Conservation (phyloP, 768 basidiomycete genomes). For the Podaxis sp. region DNA sequence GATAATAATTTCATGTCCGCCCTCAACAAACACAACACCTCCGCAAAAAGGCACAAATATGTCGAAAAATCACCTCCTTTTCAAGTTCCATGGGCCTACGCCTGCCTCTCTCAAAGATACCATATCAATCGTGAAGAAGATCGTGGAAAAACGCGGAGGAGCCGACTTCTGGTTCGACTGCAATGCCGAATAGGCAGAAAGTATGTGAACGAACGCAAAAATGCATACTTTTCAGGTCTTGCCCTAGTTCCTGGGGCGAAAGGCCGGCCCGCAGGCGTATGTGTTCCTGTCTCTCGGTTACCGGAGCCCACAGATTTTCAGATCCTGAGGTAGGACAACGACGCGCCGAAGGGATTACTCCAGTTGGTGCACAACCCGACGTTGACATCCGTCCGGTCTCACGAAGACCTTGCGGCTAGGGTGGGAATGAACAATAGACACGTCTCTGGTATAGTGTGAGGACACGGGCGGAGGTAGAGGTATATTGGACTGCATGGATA, state of each 20-base stretch:
- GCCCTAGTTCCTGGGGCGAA: constrained; percentile 56
- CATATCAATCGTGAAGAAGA: constrained; percentile 52
- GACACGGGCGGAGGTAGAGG: too few species aligned
- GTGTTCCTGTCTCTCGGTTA: constrained; percentile 66
- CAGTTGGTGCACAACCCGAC: too few species aligned
- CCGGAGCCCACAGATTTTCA: constrained; percentile 36
- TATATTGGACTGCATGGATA: too few species aligned
- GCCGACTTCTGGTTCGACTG: constrained; percentile 66
- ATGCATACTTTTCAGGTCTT: constrained; percentile 56
- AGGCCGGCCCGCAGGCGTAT: constrained; percentile 78
- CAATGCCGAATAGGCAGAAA: constrained; percentile 60
- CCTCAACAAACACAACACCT: constrained; percentile 51
- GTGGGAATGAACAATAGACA: too few species aligned
- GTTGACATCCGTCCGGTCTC: too few species aligned
- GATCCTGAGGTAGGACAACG: too few species aligned
- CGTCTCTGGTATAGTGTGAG: too few species aligned
- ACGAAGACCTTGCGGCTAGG: too few species aligned
- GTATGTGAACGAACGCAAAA: constrained; percentile 78
- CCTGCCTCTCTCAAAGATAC: constrained; percentile 58
- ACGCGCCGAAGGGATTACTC: too few species aligned
- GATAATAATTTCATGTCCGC: constrained; percentile 71
- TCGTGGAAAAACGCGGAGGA: constrained; percentile 67
- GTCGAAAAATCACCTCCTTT: constrained; percentile 71
- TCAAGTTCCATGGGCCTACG: constrained; percentile 82
- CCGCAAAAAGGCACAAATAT: constrained; percentile 45